phyloP scores from a whole-genome alignment of 2,329 filamentous ascomycete species.

The Basipetospora chlamydospora region DNA sequence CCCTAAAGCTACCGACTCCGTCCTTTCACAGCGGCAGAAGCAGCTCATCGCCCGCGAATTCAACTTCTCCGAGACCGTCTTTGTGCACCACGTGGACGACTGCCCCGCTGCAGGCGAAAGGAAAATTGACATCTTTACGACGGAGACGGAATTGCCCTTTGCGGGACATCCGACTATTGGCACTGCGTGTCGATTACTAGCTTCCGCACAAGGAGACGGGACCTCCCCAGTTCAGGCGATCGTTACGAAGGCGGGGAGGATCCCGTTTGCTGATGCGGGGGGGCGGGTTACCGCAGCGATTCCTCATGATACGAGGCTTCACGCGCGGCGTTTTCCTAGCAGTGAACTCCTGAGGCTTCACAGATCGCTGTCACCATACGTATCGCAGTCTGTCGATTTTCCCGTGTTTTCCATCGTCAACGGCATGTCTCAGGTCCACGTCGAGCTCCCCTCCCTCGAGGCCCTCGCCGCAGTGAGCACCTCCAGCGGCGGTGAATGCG shows the following conservation, averaged over 20 bases:
- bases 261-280: conserved; percentile 15
- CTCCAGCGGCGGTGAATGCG: conserved; percentile 15
- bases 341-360: conserved; percentile 11
- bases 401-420: conserved; percentile 50
- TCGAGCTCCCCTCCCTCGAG: conserved; percentile 45
- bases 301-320: conserved; percentile 52
- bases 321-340: conserved; percentile 25
- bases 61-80: conserved; percentile 50
- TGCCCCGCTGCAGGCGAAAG: conserved; percentile 17
- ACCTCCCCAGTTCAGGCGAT: conserved; percentile 22
- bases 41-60: conserved; percentile 47
- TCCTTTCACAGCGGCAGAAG: conserved; percentile 36
- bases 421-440: conserved; percentile 60
- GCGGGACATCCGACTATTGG: conserved; percentile 50
- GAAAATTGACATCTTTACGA: conserved; percentile 45
- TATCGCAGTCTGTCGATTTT: conserved; percentile 19
- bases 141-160: conserved; percentile 39
- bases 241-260: conserved; percentile 41
- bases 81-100: conserved; percentile 34
- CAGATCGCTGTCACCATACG: neutral
- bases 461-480: conserved; percentile 31
- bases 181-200: conserved; percentile 32
- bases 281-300: conserved; percentile 31
- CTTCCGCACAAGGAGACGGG: no score
- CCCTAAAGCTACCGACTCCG: conserved; percentile 21